Evolutionary conservation across 2,329 filamentous ascomycete genomes (phyloP).

Genomic region (Venturia asperata): DNA sequence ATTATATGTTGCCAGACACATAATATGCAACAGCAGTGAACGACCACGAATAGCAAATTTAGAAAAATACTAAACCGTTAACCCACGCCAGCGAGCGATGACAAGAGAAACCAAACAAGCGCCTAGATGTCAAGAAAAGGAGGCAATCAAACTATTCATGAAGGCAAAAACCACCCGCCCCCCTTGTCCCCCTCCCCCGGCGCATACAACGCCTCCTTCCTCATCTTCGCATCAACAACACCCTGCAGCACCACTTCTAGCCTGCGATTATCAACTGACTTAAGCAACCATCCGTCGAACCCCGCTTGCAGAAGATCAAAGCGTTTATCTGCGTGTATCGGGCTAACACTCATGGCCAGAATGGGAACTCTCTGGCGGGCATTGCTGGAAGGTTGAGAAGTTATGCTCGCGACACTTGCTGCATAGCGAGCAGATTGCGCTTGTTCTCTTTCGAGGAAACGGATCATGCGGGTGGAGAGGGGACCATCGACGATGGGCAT

Average conservation of each 20-base stretch:
- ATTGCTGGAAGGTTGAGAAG: background rate
- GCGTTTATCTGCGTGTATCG: background rate
- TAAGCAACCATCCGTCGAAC: constrained; percentile 10
- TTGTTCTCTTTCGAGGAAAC: constrained; percentile 5
- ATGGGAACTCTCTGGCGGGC: background rate
- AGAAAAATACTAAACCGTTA: too few relatives aligned
- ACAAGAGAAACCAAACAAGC: too few relatives aligned
- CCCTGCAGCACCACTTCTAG: background rate
- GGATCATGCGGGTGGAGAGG: constrained; percentile 4
- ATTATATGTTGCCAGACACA: too few relatives aligned
- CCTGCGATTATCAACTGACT: background rate
- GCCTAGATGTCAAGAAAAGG: too few relatives aligned
- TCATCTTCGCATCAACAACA: background rate
- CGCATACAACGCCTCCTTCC: background rate
- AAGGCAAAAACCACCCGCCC: constrained; percentile 1
- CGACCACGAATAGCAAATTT: too few relatives aligned
- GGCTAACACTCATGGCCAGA: background rate
- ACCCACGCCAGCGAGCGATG: too few relatives aligned
- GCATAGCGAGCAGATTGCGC: background rate
- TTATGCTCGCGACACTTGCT: too few relatives aligned
- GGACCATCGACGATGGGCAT: background rate
- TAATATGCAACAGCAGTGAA: too few relatives aligned
- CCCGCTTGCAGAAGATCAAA: background rate
- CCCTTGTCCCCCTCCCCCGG: background rate
- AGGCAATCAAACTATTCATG: background rate